Percentiles rank a stretch among this genome's conserved stretches.
These are phyloP conservation scores for Graphium sp. DNA, from an alignment of 2,329 filamentous ascomycete genomes.

Conservation along the genomic window DNA sequence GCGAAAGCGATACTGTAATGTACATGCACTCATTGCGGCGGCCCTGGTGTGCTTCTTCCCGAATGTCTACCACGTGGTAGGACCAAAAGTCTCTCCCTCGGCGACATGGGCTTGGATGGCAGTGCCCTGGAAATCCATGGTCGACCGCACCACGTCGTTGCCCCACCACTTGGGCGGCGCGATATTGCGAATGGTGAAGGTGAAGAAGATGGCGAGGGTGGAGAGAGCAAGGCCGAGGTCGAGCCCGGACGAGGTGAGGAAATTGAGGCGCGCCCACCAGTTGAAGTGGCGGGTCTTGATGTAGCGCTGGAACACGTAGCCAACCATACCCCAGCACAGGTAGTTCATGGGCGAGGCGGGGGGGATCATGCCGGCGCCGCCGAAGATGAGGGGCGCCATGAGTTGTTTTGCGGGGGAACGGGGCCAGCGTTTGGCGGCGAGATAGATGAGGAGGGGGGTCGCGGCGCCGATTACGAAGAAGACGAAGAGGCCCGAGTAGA, in stretches of 20 bases:
- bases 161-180: conserved; percentile 55
- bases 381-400: conserved; percentile 47
- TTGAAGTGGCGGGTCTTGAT: conserved; percentile 45
- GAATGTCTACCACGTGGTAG: conserved; percentile 35
- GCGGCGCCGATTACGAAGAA: conserved; percentile 42
- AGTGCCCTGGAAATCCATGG: conserved; percentile 42
- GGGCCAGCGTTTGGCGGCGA: conserved; percentile 29
- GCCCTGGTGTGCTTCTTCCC: no score
- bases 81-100: conserved; percentile 44
- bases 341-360: conserved; percentile 60
- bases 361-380: conserved; percentile 38
- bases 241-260: conserved; percentile 51
- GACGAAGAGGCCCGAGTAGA: conserved; percentile 41
- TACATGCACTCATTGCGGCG: no score
- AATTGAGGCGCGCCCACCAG: conserved; percentile 65
- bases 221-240: conserved; percentile 51
- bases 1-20: no score
- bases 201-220: conserved; percentile 55
- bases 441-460: conserved; percentile 33
- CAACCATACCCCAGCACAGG: conserved; percentile 56
- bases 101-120: conserved; percentile 38
- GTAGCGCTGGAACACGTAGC: conserved; percentile 52
- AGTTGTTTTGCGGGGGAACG: conserved; percentile 30
- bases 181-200: conserved; percentile 46
- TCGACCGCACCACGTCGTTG: conserved; percentile 37